These are phyloP conservation scores for Psilocybe cyanescens DNA, from an alignment of 768 basidiomycete species.

Conservation along the genomic window DNA sequence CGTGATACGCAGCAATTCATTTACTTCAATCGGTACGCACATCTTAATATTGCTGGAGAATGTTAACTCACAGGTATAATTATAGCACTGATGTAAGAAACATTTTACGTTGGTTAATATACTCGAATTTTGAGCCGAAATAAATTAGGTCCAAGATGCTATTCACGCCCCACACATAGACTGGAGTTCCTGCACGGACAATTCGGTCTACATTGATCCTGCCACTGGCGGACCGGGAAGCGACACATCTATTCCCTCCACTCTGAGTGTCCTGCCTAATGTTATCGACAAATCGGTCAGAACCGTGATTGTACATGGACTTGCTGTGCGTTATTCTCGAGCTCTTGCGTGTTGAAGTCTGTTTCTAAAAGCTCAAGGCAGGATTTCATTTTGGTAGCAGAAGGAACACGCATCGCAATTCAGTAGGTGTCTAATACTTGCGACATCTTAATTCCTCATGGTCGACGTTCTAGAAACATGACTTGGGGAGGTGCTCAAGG, in stretches of 20 bases:
- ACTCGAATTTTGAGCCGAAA: conserved; percentile 34
- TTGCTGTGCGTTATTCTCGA: conserved; percentile 49
- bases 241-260: conserved; percentile 63
- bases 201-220: conserved; percentile 56
- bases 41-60: neutral
- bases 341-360: neutral
- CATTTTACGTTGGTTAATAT: conserved; percentile 21
- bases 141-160: conserved; percentile 42
- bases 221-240: conserved; percentile 34
- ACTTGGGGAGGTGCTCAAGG: conserved; percentile 66
- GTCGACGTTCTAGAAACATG: conserved; percentile 36
- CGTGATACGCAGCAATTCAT: conserved; percentile 58
- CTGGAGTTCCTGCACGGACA: conserved; percentile 59
- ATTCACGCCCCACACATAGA: conserved; percentile 69
- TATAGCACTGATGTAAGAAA: conserved; percentile 17
- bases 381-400: conserved; percentile 46
- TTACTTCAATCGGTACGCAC: conserved; percentile 52
- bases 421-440: conserved; percentile 31
- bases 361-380: conserved; percentile 11
- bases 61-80: neutral
- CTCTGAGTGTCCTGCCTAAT: conserved; percentile 64
- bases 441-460: neutral
- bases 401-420: conserved; percentile 57
- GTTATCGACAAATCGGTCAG: conserved; percentile 73
- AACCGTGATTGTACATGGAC: conserved; percentile 68